A percentile compares a stretch with the other conserved stretches of the same genome.
Conservation (phyloP, 2,329 filamentous ascomycete species). For the Stenocarpella maydis region DNA sequence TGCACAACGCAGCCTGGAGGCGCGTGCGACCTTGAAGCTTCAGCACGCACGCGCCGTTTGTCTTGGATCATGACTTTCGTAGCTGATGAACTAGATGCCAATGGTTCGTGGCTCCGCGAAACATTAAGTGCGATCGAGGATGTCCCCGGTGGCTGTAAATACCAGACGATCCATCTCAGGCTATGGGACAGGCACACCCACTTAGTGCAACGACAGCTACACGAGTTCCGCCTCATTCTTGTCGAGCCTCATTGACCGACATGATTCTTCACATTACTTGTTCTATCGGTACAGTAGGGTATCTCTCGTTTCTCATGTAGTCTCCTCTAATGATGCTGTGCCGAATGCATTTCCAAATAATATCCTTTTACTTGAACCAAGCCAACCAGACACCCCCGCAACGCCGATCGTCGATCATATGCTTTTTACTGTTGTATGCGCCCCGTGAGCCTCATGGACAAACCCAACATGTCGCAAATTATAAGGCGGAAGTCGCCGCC, state of each 20-base stretch:
- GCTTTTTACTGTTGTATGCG: background rate
- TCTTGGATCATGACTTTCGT: background rate
- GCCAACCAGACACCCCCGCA: conserved; percentile 1
- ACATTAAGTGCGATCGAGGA: background rate
- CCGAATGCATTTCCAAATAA: background rate
- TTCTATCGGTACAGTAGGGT: conserved; percentile 16
- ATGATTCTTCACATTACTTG: background rate
- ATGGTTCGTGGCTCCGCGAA: background rate
- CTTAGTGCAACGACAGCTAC: background rate
- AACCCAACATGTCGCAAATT: background rate
- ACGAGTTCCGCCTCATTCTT: background rate
- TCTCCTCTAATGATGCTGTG: conserved; percentile 21
- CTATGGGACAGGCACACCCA: background rate
- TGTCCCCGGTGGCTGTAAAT: too few relatives aligned
- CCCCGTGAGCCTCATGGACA: background rate
- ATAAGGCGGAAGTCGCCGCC: background rate
- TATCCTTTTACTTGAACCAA: conserved; percentile 16
- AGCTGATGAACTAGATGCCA: background rate
- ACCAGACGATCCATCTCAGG: background rate
- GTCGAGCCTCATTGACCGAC: background rate
- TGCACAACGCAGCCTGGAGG: too few relatives aligned
- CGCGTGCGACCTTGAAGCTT: background rate
- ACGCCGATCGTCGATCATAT: background rate
- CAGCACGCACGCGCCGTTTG: background rate
- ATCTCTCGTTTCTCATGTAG: conserved; percentile 22